phyloP scores from a whole-genome alignment of 306 rosid genomes.

The Arachis hypogaea region DNA sequence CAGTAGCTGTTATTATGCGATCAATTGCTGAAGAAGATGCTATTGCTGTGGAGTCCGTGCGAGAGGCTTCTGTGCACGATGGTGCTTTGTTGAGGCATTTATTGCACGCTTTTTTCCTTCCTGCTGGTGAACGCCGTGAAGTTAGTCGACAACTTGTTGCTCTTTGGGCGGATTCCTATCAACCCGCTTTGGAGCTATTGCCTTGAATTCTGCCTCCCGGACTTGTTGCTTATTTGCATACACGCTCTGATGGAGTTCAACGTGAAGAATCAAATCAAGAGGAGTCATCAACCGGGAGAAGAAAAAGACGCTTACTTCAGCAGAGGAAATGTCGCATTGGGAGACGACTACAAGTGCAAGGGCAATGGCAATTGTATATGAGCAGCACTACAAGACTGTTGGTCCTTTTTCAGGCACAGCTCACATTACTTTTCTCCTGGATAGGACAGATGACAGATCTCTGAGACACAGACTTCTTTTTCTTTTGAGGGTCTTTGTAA shows the following conservation, averaged over 20 bases:
- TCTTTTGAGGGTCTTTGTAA: constrained; percentile 78
- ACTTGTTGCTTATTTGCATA: constrained; percentile 96
- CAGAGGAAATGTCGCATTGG: constrained; percentile 84
- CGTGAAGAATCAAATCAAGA: constrained; percentile 71
- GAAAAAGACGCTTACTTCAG: constrained; percentile 85
- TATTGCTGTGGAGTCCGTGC: constrained; percentile 99
- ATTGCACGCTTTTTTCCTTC: too few relatives aligned
- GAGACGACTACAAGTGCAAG: constrained; percentile 86
- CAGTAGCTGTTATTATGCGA: constrained; percentile 96
- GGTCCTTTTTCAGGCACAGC: constrained; percentile 97
- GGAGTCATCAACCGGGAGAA: constrained; percentile 70
- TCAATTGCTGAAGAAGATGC: constrained; percentile 99
- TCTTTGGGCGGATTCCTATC: constrained; percentile 99
- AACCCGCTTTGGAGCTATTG: constrained; percentile 87
- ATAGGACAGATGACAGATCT: constrained; percentile 97
- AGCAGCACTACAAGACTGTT: constrained; percentile 80
- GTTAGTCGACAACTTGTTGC: constrained; percentile 98
- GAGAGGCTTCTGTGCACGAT: constrained; percentile 78
- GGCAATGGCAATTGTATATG: constrained; percentile 98
- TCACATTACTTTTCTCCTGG: constrained; percentile 94
- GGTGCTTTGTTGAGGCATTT: too few relatives aligned
- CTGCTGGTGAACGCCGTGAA: constrained; percentile 84
- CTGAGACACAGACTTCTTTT: constrained; percentile 97
- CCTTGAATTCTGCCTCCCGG: constrained; percentile 98
- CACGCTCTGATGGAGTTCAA: constrained; percentile 76